Evolutionary conservation across 2,329 filamentous ascomycete species (phyloP).

Genomic region (Colletotrichum aenigma): DNA sequence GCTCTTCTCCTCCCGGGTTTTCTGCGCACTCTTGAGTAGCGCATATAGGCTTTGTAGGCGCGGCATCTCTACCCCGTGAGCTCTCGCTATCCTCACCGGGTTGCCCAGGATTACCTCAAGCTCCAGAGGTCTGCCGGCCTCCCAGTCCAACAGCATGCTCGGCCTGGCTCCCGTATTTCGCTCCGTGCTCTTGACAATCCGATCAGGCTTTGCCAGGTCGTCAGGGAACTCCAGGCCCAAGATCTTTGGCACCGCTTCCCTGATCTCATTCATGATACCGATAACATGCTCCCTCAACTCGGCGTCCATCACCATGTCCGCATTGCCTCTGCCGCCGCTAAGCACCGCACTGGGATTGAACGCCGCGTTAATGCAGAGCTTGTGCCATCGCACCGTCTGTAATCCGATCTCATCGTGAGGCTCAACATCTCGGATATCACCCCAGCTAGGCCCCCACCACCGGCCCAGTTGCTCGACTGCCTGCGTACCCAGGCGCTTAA

Average conservation of each 20-base stretch:
- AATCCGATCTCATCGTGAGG: conserved; percentile 68
- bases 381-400: conserved; percentile 76
- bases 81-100: conserved; percentile 68
- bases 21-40: conserved; percentile 65
- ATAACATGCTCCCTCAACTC: conserved; percentile 66
- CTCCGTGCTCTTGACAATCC: conserved; percentile 66
- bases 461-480: conserved; percentile 52
- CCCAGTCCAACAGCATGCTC: conserved; percentile 75
- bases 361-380: conserved; percentile 76
- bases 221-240: conserved; percentile 65
- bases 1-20: conserved; percentile 45
- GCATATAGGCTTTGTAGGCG: conserved; percentile 71
- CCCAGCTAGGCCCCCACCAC: conserved; percentile 55
- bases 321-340: conserved; percentile 67
- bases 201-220: conserved; percentile 65
- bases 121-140: conserved; percentile 68
- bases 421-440: conserved; percentile 69
- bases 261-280: conserved; percentile 73
- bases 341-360: conserved; percentile 77
- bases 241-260: conserved; percentile 66
- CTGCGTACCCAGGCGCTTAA: conserved; percentile 38
- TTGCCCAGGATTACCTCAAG: conserved; percentile 76
- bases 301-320: conserved; percentile 67
- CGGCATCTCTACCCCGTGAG: conserved; percentile 67
- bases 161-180: conserved; percentile 68